Evolutionary conservation across 768 basidiomycete species (phyloP), one percentile per base, ranked within the genome.

Genomic region (Leccinum pellstonianum): DNA sequence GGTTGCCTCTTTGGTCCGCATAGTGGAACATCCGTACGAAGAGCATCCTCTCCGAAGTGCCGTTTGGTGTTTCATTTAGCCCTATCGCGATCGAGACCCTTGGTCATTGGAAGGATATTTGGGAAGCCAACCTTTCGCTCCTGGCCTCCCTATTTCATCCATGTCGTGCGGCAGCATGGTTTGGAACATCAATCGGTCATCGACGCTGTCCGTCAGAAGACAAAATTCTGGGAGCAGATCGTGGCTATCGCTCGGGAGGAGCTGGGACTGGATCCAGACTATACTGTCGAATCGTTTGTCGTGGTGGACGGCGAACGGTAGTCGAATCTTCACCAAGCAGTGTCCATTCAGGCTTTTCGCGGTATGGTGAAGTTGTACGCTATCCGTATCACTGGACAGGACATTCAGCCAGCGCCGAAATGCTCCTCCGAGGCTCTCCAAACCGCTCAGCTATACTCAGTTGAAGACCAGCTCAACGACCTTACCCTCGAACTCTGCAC

Each of bases 21-120:
- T 93, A 37, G 77, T 90, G 6, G 83, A 86, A 57, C 87, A 93
- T 67, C 90, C 91, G 0, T 92, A 90, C 63, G 88, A 93, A 31
- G 92, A 93, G 49, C 77, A 86, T 19, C 68, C 80, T 8, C 79
- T 92, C 33, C 86, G 90, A n/a, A 87, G 82, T 53, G 83, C 88
- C 0, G 84, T 91, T 6, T 98, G 95, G 95, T 83, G 82, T 62
- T 88, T 96, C 63, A 86, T 96, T 47, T 76, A 89, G 0, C 79
- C 0, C 71, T 95, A 81, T 86, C 7, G 92, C 91, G 2, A 77
- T 81, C 7, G 82, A 88, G 35, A 83, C 86, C 60, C 75, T 95
- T 8, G 79, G 77, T 6, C 80, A 78, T 49, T 93, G 91, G 91
- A 83, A 84, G 52, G 83, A 83, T 25, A 77, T 90, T 49, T 93